Conservation (phyloP, 345 rosid species). For the Citrus sp. region DNA sequence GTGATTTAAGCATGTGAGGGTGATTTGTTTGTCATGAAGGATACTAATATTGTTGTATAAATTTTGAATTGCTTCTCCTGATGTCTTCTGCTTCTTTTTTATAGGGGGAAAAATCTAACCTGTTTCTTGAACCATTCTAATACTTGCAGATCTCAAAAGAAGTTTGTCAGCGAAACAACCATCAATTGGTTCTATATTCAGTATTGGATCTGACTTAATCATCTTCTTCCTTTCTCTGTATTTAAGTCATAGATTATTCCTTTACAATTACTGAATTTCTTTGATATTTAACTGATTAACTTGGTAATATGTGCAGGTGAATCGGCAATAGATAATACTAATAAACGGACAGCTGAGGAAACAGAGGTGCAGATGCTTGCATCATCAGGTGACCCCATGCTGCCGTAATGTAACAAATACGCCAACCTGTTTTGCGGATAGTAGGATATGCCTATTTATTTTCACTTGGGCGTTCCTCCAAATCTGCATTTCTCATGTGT, state of each 20-base stretch:
- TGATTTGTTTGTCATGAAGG: neutral
- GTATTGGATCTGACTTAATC: slow-evolving; percentile 18
- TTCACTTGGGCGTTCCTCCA: slow-evolving; percentile 17
- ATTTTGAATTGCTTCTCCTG: neutral
- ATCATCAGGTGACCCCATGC: slow-evolving; percentile 74
- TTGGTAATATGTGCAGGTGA: slow-evolving; percentile 44
- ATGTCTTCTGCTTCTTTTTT: neutral
- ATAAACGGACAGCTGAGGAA: slow-evolving; percentile 41
- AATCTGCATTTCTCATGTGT: slow-evolving; percentile 18
- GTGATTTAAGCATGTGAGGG: neutral
- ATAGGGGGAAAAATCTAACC: neutral
- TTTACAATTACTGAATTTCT: slow-evolving; percentile 2
- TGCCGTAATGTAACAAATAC: slow-evolving; percentile 35
- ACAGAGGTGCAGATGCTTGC: slow-evolving; percentile 56
- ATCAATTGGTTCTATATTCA: slow-evolving; percentile 28
- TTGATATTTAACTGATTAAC: neutral
- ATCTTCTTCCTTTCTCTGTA: neutral
- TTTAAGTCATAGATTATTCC: neutral
- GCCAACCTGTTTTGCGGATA: slow-evolving; percentile 12
- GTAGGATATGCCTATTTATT: slow-evolving; percentile 8
- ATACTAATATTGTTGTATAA: neutral
- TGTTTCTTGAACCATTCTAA: neutral
- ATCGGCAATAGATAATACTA: slow-evolving; percentile 34
- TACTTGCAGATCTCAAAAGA: slow-evolving; percentile 33
- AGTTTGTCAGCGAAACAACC: slow-evolving; percentile 31